These are phyloP conservation scores for Amanita subjunquillea DNA, from an alignment of 768 basidiomycete species.

Conservation along the genomic window DNA sequence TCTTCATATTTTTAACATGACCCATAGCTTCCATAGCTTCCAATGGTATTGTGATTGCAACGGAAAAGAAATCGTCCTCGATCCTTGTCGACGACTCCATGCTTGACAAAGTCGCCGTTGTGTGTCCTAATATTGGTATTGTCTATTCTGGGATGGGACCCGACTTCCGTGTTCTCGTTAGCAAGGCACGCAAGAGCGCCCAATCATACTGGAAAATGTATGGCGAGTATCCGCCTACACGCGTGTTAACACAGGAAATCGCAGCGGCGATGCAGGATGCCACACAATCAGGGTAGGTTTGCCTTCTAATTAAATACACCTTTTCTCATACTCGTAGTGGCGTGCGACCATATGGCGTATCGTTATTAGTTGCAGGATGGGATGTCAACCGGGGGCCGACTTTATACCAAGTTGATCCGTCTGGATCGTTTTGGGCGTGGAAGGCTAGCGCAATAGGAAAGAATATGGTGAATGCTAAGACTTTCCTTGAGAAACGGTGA, in stretches of 20 bases:
- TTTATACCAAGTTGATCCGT: conserved; percentile 99
- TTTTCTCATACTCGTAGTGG: conserved; percentile 48
- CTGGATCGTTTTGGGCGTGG: conserved; percentile 99
- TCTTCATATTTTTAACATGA: background rate
- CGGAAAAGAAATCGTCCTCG: conserved; percentile 98
- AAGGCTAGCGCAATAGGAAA: conserved; percentile 99
- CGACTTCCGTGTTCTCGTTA: conserved; percentile 90
- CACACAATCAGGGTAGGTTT: conserved; percentile 88
- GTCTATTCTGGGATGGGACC: conserved; percentile 99
- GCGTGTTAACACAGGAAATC: conserved; percentile 93
- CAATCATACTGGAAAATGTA: conserved; percentile 99
- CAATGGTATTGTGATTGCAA: conserved; percentile 98
- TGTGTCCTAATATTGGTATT: conserved; percentile 98
- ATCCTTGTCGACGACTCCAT: conserved; percentile 96
- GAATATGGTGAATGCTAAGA: conserved; percentile 99
- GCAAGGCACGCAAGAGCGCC: conserved; percentile 93
- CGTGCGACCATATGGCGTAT: conserved; percentile 98
- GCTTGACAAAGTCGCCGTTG: conserved; percentile 93
- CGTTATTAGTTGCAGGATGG: conserved; percentile 94
- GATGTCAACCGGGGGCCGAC: conserved; percentile 89
- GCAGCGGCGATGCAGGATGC: conserved; percentile 99
- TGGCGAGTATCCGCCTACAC: conserved; percentile 95
- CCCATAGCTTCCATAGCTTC: conserved; percentile 48
- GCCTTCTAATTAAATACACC: conserved; percentile 8
- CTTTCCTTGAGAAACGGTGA: conserved; percentile 96